Percentiles rank a stretch among this genome's conserved stretches.
Evolutionary conservation across 192 early-diverging fungal species (phyloP).

Genomic region (Phycomyces blakesleeanus): DNA sequence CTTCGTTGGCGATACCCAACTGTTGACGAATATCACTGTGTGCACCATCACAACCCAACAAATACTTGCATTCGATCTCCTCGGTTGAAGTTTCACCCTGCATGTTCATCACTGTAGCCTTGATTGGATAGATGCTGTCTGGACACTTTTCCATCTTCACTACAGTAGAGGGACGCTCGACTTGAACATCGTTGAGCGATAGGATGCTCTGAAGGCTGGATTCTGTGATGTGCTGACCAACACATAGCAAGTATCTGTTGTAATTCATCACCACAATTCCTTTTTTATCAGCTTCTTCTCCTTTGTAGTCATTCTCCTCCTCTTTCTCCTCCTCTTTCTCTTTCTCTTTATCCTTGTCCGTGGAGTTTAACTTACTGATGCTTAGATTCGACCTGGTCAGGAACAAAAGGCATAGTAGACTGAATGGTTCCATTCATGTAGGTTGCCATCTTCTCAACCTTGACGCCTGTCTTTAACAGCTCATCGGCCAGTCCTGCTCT

Average conservation of each 20-base stretch:
- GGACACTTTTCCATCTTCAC: conserved; percentile 8
- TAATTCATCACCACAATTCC: neutral
- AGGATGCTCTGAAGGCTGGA: conserved; percentile 18
- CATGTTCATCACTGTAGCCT: conserved; percentile 19
- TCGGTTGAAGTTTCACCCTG: conserved; percentile 1
- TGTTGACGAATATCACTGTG: conserved; percentile 32
- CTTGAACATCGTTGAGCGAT: conserved; percentile 23
- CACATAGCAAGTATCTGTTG: conserved; percentile 24
- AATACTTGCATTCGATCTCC: conserved; percentile 22
- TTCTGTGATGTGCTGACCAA: conserved; percentile 37
- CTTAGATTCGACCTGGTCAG: conserved; percentile 20
- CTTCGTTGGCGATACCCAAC: conserved; percentile 18
- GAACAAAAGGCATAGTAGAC: conserved; percentile 19
- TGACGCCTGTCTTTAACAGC: conserved; percentile 23
- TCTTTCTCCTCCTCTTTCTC: no score
- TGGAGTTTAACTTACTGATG: conserved; percentile 17
- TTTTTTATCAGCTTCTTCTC: neutral
- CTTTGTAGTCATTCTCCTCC: no score
- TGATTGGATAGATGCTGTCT: conserved; percentile 14
- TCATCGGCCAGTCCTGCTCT: conserved; percentile 16
- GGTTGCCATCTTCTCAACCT: conserved; percentile 12
- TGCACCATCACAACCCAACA: conserved; percentile 38
- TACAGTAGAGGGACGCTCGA: conserved; percentile 25
- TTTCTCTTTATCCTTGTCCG: neutral
- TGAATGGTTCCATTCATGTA: conserved; percentile 20